Evolutionary conservation across 2,329 filamentous ascomycete species (phyloP), one percentile per base, ranked within the genome.

Genomic region (Aspergillus sp.): DNA sequence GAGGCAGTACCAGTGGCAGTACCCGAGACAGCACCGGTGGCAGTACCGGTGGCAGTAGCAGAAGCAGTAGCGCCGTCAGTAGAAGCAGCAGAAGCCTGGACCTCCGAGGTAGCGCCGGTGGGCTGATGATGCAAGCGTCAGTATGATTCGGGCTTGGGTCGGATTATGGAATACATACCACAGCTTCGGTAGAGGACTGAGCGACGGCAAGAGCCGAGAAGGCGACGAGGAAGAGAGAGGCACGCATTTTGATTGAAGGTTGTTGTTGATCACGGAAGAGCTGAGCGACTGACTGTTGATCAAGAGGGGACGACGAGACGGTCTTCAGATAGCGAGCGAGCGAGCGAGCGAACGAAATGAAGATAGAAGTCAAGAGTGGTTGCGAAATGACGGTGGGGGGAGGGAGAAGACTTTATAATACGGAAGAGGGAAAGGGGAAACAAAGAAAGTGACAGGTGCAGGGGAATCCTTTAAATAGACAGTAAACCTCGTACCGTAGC

Each of bases 181-280:
- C 62, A 46, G 61, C 59, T 1, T 47, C 18, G 42, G 60, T 60
- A 54, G 65, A 66, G 57, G 65, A 67, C 65, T 79, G 76, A 36
- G 77, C 77, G 59, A 75, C 66, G 49, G 73, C 80, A 54, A 78
- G 69, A 58, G 75, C 80, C 63, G 75, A 73, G 75, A 79, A 67
- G 71, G 78, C 73, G 67, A 75, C 64, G 68, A 80, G 60, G 71
- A 82, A 60, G 65, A 78, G 64, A 32, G 78, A 77, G 71, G 73
- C 70, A 73, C 77, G 81, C 80, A 83, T 83, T 39, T 71, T 79
- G 74, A 69, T 60, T 60, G 46, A 57, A 58, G 54, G 50, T 59
- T 32, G 49, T 55, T 53, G 55, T 53, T 59, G 59, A 59, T 61
- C 24, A 59, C 20, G 22, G 14, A 39, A 16, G 10, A 14, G 26